Evolutionary conservation across 108 stramenopile genomes (phyloP), one percentile per base, ranked within the genome.

Genomic region (Craspedostauros australis): DNA sequence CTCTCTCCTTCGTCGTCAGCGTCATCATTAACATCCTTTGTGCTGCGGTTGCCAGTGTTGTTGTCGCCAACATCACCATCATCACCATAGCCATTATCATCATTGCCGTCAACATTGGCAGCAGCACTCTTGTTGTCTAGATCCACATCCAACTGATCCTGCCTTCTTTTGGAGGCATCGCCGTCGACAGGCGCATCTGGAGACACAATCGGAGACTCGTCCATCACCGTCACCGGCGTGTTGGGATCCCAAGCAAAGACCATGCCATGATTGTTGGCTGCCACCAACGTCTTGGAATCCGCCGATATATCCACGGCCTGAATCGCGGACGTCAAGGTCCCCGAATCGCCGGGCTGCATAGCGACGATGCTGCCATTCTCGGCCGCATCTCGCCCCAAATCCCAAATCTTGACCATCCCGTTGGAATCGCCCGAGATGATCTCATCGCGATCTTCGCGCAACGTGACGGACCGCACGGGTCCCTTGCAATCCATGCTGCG

Each of bases 361-460:
- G 84, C 77, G 50, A 72, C 72, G 46, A 94, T 70, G 6, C 36
- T 55, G 8, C 46, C 54, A 39, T 49, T 49, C 3, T 46, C 22
- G n/a, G 42, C 25, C 4, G 55, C 60, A 22, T 22, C 27, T 19
- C 76, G 75, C 4, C 82, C 71, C 22, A 94, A 59, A 58, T 94
- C 92, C 84, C 86, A 94, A 29, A 94, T 70, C 56, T 89, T 88
- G 22, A 91, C 74, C 14, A 64, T 72, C 16, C 96, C 96, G 56
- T 88, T 84, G 50, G 88, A 82, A 76, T 96, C 96, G 2, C 89
- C 93, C 9, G 85, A 86, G 20, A 96, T 79, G 6, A 97, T 86
- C 64, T 97, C 92, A n/a, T 87, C 82, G 53, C 94, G 88, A 64
- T 93, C 91, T 14, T 85, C 88, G 43, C 96, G 91, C 34, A 97